These are phyloP conservation scores for Termitomyces sp. DNA, from an alignment of 768 basidiomycete genomes.

Conservation along the genomic window DNA sequence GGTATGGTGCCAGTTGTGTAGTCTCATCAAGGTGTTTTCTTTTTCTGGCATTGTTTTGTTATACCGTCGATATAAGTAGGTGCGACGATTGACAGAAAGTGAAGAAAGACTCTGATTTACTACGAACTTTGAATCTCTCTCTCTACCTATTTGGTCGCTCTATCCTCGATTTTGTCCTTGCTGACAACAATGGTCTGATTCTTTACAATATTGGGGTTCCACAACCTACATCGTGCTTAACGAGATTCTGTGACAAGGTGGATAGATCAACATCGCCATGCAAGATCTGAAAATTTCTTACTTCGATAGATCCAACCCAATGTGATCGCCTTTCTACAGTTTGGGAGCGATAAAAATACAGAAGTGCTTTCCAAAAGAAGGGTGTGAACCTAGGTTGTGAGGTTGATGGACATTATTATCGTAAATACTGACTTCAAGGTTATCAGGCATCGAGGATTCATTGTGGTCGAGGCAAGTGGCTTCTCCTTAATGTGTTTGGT, in stretches of 20 bases:
- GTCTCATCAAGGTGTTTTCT: too few relatives aligned
- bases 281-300: slow-evolving; percentile 6
- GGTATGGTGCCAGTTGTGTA: too few relatives aligned
- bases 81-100: too few relatives aligned
- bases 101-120: not conserved
- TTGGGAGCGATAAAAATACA: slow-evolving; percentile 20
- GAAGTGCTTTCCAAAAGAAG: slow-evolving; percentile 19
- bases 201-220: slow-evolving; percentile 17
- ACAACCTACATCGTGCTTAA: slow-evolving; percentile 10
- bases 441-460: slow-evolving; percentile 16
- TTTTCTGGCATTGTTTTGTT: too few relatives aligned
- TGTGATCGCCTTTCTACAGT: slow-evolving; percentile 16
- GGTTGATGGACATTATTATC: not conserved
- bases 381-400: slow-evolving; percentile 13
- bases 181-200: slow-evolving; percentile 8
- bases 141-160: too few relatives aligned
- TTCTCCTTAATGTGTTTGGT: slow-evolving; percentile 4
- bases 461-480: slow-evolving; percentile 17
- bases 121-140: slow-evolving; percentile 13
- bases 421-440: not conserved
- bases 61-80: too few relatives aligned
- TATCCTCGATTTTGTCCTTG: slow-evolving; percentile 8
- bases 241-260: not conserved
- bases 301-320: slow-evolving; percentile 5
- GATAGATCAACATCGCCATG: not conserved